Evolutionary conservation across 1,284 basidiomycete genomes (phyloP).

Genomic region (Ceratobasidium sp.): DNA sequence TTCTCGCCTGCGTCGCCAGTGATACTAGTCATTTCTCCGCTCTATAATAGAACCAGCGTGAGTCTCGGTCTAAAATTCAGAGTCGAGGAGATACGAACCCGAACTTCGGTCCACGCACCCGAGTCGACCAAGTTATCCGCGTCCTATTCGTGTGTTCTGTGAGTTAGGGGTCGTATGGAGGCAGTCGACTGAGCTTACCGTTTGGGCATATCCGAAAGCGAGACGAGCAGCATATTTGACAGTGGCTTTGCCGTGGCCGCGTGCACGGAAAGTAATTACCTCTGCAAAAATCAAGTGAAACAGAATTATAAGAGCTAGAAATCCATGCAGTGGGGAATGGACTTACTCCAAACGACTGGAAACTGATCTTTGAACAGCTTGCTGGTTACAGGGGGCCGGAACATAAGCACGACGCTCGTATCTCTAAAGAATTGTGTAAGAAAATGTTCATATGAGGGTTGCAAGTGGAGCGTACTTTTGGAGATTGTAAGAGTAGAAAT

Average conservation of each 20-base stretch:
- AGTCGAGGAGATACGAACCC: neutral
- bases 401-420: constrained; percentile 24
- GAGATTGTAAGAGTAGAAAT: constrained; percentile 18
- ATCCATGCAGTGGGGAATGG: neutral
- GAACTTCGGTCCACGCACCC: constrained; percentile 14
- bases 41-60: neutral
- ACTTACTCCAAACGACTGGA: constrained; percentile 35
- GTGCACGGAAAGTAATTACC: constrained; percentile 24
- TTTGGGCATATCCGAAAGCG: constrained; percentile 34
- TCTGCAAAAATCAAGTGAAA: neutral
- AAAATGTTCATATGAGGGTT: neutral
- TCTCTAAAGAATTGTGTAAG: neutral
- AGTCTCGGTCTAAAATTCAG: neutral
- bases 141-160: constrained; percentile 18
- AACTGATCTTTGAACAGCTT: constrained; percentile 28
- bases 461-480: neutral
- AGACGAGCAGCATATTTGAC: constrained; percentile 19
- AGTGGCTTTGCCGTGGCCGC: constrained; percentile 3
- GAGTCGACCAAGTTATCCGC: constrained; percentile 21
- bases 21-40: constrained; percentile 14
- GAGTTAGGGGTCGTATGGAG: neutral
- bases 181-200: neutral
- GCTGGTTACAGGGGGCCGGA: constrained; percentile 12
- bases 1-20: neutral
- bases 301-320: neutral